Evolutionary conservation across 2,329 filamentous ascomycete genomes (phyloP).

Genomic region (Lecanoromycetidae sp.): DNA sequence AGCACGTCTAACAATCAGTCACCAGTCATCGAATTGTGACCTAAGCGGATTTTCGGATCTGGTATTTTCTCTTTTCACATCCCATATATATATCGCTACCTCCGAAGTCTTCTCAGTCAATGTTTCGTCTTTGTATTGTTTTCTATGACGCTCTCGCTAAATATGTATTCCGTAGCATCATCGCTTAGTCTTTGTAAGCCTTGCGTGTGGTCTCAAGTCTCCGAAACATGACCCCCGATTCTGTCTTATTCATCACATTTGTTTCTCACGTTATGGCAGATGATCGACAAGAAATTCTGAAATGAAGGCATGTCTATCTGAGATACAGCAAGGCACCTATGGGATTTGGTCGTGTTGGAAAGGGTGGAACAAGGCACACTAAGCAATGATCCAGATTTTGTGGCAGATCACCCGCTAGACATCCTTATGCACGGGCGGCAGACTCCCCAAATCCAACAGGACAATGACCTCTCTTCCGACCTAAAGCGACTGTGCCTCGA

Average conservation of each 20-base stretch:
- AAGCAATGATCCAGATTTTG: not conserved
- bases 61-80: not conserved
- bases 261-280: no score
- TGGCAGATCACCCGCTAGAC: conserved; percentile 1
- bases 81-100: not conserved
- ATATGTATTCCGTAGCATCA: no score
- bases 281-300: no score
- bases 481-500: not conserved
- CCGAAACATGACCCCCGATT: no score
- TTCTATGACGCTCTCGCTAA: no score
- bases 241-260: no score
- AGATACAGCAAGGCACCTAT: no score
- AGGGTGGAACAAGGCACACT: not conserved
- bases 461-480: not conserved
- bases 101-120: no score
- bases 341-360: not conserved
- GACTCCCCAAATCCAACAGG: not conserved
- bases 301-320: no score
- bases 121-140: not conserved
- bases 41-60: conserved; percentile 1
- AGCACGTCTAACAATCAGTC: conserved; percentile 8
- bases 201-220: no score
- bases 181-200: no score
- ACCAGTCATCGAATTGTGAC: not conserved
- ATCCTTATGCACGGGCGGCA: conserved; percentile 7